Percentiles rank a stretch among this genome's conserved stretches.
Evolutionary conservation across 148 eudicot species (phyloP).

Genomic region (Fagopyrum esculentum): DNA sequence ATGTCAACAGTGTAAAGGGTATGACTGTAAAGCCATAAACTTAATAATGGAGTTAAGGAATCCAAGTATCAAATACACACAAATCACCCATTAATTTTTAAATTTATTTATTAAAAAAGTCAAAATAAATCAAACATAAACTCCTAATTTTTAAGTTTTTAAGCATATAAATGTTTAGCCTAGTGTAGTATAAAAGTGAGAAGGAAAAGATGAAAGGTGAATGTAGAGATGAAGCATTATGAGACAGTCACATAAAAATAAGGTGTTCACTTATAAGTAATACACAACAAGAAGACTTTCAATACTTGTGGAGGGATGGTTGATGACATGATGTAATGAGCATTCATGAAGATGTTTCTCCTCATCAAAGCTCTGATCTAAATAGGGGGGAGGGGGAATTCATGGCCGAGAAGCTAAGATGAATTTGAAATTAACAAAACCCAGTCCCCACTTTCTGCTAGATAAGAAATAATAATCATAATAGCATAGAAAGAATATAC

Average conservation of each 20-base stretch:
- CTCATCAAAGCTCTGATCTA: conserved; percentile 42
- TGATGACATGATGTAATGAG: conserved; percentile 58
- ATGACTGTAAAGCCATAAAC: too few relatives aligned
- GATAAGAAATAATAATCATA: background rate
- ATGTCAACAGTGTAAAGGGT: too few relatives aligned
- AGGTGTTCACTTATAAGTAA: conserved; percentile 76
- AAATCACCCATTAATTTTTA: too few relatives aligned
- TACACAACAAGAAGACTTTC: conserved; percentile 97
- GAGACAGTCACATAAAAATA: too few relatives aligned
- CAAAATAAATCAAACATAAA: background rate
- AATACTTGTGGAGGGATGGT: conserved; percentile 41
- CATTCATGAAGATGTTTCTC: conserved; percentile 75
- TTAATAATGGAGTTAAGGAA: too few relatives aligned
- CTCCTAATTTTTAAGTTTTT: background rate
- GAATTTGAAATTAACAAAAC: background rate
- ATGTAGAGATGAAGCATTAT: background rate
- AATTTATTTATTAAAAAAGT: too few relatives aligned
- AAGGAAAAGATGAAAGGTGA: background rate
- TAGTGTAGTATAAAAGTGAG: background rate
- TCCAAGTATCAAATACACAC: too few relatives aligned
- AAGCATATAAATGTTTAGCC: background rate
- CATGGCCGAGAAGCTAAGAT: too few relatives aligned
- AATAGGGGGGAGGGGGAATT: too few relatives aligned
- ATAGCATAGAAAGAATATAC: too few relatives aligned
- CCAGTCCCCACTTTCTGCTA: background rate